phyloP scores from a whole-genome alignment of 225 moss, liverwort and hornwort species.

The Marchantia paleacea region DNA sequence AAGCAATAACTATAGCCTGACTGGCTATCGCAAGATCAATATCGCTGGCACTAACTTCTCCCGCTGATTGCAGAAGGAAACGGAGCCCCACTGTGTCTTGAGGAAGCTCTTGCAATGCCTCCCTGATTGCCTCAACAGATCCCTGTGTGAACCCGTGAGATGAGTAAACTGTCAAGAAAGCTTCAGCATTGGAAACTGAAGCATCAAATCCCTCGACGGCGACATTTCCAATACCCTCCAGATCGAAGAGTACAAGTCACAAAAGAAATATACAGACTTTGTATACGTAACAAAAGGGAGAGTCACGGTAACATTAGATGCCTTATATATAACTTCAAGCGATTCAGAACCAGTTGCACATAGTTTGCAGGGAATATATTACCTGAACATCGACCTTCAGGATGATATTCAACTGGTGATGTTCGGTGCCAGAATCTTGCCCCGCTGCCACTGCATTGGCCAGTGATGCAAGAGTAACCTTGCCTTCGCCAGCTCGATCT shows the following conservation, averaged over 20 bases:
- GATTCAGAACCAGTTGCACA: no score
- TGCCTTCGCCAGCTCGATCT: conserved; percentile 94
- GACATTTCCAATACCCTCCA: no score
- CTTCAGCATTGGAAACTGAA: no score
- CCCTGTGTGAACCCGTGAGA: conserved; percentile 44
- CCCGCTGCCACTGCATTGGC: conserved; percentile 67
- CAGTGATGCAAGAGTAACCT: conserved; percentile 90
- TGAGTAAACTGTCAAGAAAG: no score
- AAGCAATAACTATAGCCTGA: conserved; percentile 79
- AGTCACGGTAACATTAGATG: no score
- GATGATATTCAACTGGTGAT: conserved; percentile 79
- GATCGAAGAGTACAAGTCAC: no score
- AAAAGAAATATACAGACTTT: no score
- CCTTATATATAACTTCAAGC: no score
- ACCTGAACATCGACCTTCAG: conserved; percentile 99
- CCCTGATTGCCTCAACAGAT: conserved; percentile 93
- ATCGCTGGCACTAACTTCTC: conserved; percentile 91
- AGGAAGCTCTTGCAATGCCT: conserved; percentile 74
- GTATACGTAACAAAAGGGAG: no score
- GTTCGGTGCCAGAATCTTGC: conserved; percentile 63
- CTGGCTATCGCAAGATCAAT: conserved; percentile 89
- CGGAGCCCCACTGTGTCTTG: conserved; percentile 95
- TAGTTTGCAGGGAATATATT: not conserved
- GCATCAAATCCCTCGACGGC: no score
- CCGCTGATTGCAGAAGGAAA: conserved; percentile 80